A percentile compares a stretch with the other conserved stretches of the same genome.
Evolutionary conservation across 176 grass and related monocot species (phyloP).

Genomic region (Stipa capillata): DNA sequence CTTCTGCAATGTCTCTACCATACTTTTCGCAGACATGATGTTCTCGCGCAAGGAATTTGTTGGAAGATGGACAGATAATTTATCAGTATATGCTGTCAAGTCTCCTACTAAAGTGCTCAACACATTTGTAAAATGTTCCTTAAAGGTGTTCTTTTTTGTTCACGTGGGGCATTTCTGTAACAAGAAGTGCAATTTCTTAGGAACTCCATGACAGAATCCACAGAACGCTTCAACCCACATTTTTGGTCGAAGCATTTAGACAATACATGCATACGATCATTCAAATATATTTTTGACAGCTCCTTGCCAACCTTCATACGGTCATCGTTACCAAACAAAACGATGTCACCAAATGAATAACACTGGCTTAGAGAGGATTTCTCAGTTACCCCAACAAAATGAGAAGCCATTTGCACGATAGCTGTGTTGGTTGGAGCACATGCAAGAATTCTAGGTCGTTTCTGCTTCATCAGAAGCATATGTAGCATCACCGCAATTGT

Average conservation of each 20-base stretch:
- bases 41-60: neutral
- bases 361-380: neutral
- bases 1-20: neutral
- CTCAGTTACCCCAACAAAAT: neutral
- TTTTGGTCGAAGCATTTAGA: neutral
- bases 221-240: neutral
- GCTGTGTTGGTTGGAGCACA: neutral
- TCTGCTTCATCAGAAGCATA: neutral
- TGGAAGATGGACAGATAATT: constrained; percentile 9
- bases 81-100: neutral
- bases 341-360: neutral
- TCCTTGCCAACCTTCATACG: neutral
- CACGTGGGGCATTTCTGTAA: no score
- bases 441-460: neutral
- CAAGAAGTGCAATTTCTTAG: no score
- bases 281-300: constrained; percentile 3
- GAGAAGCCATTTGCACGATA: neutral
- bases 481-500: neutral
- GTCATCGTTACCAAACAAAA: neutral
- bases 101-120: neutral
- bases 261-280: neutral
- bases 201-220: neutral
- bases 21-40: neutral
- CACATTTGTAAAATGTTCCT: neutral
- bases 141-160: neutral